These are phyloP conservation scores for Zymoseptoria pseudotritici DNA, from an alignment of 2,329 filamentous ascomycete genomes.

Conservation along the genomic window DNA sequence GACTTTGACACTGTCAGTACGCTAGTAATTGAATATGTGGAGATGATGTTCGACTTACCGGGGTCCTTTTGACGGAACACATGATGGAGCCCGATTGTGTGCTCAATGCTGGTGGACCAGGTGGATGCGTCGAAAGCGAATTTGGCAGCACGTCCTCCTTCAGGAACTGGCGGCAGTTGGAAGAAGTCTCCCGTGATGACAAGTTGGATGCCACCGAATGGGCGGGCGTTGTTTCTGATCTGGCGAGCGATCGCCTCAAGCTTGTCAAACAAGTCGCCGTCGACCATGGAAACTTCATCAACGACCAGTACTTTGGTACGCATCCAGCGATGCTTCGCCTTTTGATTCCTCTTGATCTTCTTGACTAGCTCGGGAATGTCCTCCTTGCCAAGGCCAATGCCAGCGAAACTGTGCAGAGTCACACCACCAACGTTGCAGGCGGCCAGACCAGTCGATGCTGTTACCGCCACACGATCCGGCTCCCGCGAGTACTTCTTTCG, in stretches of 20 bases:
- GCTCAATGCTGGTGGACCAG: conserved; percentile 87
- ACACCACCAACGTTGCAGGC: conserved; percentile 96
- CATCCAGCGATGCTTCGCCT: conserved; percentile 83
- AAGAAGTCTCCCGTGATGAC: conserved; percentile 98
- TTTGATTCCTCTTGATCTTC: conserved; percentile 82
- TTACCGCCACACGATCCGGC: conserved; percentile 80
- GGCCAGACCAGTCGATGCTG: conserved; percentile 89
- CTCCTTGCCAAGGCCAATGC: conserved; percentile 92
- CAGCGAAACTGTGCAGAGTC: conserved; percentile 90
- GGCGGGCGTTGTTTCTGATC: conserved; percentile 81
- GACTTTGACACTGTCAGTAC: conserved; percentile 40
- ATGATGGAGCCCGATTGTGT: conserved; percentile 90
- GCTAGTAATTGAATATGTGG: not conserved
- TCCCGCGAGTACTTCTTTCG: conserved; percentile 69
- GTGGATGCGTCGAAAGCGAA: conserved; percentile 91
- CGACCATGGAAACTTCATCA: conserved; percentile 98
- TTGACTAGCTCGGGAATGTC: conserved; percentile 70
- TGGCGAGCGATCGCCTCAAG: conserved; percentile 77
- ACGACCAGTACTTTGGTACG: conserved; percentile 80
- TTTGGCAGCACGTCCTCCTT: conserved; percentile 63
- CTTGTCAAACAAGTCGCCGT: conserved; percentile 95
- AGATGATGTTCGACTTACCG: conserved; percentile 36
- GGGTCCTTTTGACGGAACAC: conserved; percentile 93
- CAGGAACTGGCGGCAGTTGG: conserved; percentile 88
- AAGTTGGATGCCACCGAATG: conserved; percentile 93